Evolutionary conservation across 2,329 filamentous ascomycete species (phyloP), one percentile per base, ranked within the genome.

Genomic region (Chaetomium olivaceum): DNA sequence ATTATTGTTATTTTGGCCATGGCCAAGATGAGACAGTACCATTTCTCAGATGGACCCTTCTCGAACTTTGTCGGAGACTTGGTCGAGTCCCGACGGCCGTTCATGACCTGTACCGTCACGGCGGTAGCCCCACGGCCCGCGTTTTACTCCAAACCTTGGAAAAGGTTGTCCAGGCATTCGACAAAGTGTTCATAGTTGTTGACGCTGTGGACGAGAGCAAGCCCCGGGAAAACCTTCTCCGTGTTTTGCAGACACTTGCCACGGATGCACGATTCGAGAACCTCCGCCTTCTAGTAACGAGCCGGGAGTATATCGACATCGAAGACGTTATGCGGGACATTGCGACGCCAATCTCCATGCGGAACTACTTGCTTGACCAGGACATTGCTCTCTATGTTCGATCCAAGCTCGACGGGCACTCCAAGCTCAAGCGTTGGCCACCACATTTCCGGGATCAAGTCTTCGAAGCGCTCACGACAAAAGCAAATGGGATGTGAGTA

Each of bases 201-300:
- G 75, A 76, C 55, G 75, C 74, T 1, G 68, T 76, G 6, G 75
- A 76, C 50, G 75, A 76, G 61, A 76, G 74, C 31, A 4, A 60
- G 19, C 62, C 70, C 7, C 66, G 73, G 29, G 61, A 56, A 1
- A 65, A 71, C 25, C 61, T 76, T 4, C 66, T 75, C 1, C 60
- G 62, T 0, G 58, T 71, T 14, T 46, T 77, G 31, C 57, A 65
- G 1, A 64, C 63, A 1, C 66, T 77, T 21, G 72, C 71, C 14
- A 72, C 70, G 2, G 58, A 70, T 3, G n/a, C 58, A 0, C 55
- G 64, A 6, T 76, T 74, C 54, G 21, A 60, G 1, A 71, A 73
- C 3, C 63, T 77, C 19, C 74, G 70, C 0, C 48, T 77, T n/a
- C 48, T 77, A 2, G 70, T 73, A 33, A 76, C 74, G 2, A 76